phyloP scores from a whole-genome alignment of 148 eudicot genomes.

The Camellia granthamiana region DNA sequence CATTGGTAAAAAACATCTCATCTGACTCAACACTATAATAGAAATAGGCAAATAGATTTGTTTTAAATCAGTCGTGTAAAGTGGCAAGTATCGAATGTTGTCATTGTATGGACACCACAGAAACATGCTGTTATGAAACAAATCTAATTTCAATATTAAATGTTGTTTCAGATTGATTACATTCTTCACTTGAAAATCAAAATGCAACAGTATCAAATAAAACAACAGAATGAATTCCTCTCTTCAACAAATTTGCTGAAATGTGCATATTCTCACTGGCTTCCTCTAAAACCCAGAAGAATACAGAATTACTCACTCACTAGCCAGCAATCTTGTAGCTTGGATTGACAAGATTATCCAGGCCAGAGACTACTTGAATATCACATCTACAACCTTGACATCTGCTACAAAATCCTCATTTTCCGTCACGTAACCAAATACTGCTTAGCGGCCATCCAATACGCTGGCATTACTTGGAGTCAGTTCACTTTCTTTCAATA shows the following conservation, averaged over 20 bases:
- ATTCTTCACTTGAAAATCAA: neutral
- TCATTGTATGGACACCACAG: no score
- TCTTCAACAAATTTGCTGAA: slow-evolving; percentile 3
- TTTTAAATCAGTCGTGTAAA: no score
- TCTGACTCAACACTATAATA: no score
- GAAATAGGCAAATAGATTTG: no score
- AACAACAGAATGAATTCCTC: slow-evolving; percentile 12
- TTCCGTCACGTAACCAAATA: slow-evolving; percentile 87
- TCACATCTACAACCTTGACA: slow-evolving; percentile 93
- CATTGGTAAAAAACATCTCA: no score
- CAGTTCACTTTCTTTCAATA: slow-evolving; percentile 92
- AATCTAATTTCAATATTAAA: neutral
- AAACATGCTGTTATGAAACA: no score
- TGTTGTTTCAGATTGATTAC: slow-evolving; percentile 2
- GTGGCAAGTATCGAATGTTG: no score
- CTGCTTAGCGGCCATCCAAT: slow-evolving; percentile 92
- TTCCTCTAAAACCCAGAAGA: neutral
- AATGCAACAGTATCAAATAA: neutral
- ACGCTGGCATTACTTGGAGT: slow-evolving; percentile 98
- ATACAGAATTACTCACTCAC: neutral
- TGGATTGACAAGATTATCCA: slow-evolving; percentile 88
- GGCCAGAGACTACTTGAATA: slow-evolving; percentile 83
- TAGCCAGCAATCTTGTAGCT: slow-evolving; percentile 94
- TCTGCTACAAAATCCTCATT: slow-evolving; percentile 88
- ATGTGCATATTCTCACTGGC: neutral